Evolutionary conservation across 2,329 filamentous ascomycete genomes (phyloP).

Genomic region (Phaeosphaeriaceae sp.): DNA sequence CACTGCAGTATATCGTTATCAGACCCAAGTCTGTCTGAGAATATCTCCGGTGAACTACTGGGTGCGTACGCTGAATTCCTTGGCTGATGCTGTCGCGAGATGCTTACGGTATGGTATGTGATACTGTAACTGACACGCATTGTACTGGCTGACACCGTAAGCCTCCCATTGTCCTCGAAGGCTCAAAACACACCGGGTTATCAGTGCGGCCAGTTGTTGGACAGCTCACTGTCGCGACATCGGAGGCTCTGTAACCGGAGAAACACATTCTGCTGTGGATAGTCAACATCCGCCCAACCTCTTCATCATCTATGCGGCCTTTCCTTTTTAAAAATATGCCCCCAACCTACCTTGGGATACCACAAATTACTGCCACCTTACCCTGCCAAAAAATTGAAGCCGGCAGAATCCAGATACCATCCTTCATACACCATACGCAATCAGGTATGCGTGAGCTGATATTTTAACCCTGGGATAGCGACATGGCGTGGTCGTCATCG

Average conservation of each 20-base stretch:
- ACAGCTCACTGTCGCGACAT: neutral
- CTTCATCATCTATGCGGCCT: neutral
- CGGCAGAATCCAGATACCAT: too few relatives aligned
- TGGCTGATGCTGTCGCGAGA: neutral
- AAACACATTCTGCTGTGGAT: constrained; percentile 5
- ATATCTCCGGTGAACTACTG: constrained; percentile 9
- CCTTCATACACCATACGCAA: too few relatives aligned
- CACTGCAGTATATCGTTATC: neutral
- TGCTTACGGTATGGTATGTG: too few relatives aligned
- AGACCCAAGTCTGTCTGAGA: neutral
- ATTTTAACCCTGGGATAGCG: too few relatives aligned
- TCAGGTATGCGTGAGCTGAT: too few relatives aligned
- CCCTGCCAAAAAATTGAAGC: too few relatives aligned
- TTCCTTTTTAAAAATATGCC: neutral
- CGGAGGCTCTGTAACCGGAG: constrained; percentile 3
- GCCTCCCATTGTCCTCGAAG: neutral
- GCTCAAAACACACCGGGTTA: too few relatives aligned
- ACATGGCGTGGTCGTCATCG: too few relatives aligned
- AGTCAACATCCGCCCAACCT: neutral
- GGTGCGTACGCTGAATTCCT: neutral
- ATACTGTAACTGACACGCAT: neutral
- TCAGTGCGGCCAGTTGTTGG: too few relatives aligned
- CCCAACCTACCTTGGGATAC: neutral
- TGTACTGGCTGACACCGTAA: too few relatives aligned
- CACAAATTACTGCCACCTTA: too few relatives aligned